phyloP scores from a whole-genome alignment of 2,329 filamentous ascomycete species.

The Ploettnerulaceae sp. region DNA sequence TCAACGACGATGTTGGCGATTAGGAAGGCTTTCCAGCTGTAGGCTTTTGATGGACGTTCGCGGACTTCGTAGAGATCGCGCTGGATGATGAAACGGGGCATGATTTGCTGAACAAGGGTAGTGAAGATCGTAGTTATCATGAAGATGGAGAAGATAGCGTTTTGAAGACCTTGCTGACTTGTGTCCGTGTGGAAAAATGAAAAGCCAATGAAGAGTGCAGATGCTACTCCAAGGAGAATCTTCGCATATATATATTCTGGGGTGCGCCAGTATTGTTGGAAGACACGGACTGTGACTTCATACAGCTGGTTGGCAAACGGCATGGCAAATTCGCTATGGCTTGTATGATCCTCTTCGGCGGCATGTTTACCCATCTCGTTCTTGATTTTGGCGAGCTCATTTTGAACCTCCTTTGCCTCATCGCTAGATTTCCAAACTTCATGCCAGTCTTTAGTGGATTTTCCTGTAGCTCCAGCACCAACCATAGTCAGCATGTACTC shows the following conservation, averaged over 20 bases:
- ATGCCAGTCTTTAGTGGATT: slow-evolving; percentile 56
- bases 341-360: slow-evolving; percentile 46
- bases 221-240: slow-evolving; percentile 47
- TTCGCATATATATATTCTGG: slow-evolving; percentile 74
- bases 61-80: slow-evolving; percentile 60
- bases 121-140: slow-evolving; percentile 68
- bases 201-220: slow-evolving; percentile 59
- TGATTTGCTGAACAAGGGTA: slow-evolving; percentile 59
- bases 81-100: slow-evolving; percentile 66
- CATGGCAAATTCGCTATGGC: slow-evolving; percentile 68
- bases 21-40: slow-evolving; percentile 36
- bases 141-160: slow-evolving; percentile 68
- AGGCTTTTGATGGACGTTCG: slow-evolving; percentile 33
- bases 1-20: slow-evolving; percentile 64
- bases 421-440: slow-evolving; percentile 36
- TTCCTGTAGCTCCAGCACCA: slow-evolving; percentile 57
- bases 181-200: slow-evolving; percentile 59
- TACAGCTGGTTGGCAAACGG: slow-evolving; percentile 62
- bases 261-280: slow-evolving; percentile 74
- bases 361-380: slow-evolving; percentile 47
- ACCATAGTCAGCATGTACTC: slow-evolving; percentile 60
- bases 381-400: slow-evolving; percentile 23
- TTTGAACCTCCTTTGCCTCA: slow-evolving; percentile 33
- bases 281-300: slow-evolving; percentile 62
- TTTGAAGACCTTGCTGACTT: slow-evolving; percentile 61